Base-by-base conservation (phyloP, 176 grass and related monocot genomes). In the Cenchrus purpureus region DNA sequence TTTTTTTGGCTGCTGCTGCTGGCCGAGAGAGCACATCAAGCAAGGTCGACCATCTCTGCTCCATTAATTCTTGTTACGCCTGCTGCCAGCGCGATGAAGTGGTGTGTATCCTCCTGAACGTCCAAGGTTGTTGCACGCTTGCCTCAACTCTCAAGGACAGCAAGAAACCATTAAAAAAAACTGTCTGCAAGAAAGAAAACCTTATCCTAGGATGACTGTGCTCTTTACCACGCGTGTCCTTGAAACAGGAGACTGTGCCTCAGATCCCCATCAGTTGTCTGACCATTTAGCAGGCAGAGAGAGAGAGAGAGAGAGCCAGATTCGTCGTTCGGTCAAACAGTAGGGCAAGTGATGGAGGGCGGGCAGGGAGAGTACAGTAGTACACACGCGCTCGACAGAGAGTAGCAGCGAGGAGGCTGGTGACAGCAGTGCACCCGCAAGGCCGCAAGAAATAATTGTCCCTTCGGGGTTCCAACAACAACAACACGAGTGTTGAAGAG, bases 371-470 rank as follows among this genome's bases (percentile, higher is more conserved):
- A 72, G 82, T 65, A 28, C 60, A 65, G 45, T 4, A 46, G 7
- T 8, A 69, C 86, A n/a, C 37, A 40, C 37, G 37, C 37, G 37
- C 15, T 29, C 31, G 73, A 88, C 73, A 79, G 73, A 88, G 65
- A 79, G 80, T 28, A 32, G 50, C 49, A 57, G 81, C 45, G 29
- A 43, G 73, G 76, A 46, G 59, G 46, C 65, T 40, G 79, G 57
- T 70, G 79, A 58, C 66, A 82, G 53, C 73, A 75, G 43, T 32
- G 31, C 31, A 6, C 45, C 63, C 29, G 84, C 80, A 37, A 83
- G 75, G 84, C 63, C 29, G 84, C 80, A 37, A 83, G 75, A 87
- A 90, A 90, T 87, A 90, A 90, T 90, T 90, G 89, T 87, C 82
- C 82, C 82, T 85, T 81, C 14, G 25, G 15, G 52, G 43, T 61